Percentiles rank a stretch among this genome's conserved stretches.
Evolutionary conservation across 805 yeast genomes (phyloP).

Genomic region (Allodekkera sacchari): DNA sequence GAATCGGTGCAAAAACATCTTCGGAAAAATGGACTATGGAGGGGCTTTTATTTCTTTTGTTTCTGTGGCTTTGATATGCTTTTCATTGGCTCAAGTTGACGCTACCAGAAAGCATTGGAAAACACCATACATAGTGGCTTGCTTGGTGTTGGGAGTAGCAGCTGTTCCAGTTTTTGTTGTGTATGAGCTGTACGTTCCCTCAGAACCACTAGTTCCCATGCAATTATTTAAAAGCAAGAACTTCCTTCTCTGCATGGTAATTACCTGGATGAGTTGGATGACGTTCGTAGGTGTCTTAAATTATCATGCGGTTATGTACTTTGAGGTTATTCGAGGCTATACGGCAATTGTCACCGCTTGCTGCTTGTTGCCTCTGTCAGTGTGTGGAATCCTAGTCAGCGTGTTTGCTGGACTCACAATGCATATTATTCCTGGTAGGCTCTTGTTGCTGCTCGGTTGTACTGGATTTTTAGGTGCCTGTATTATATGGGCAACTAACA

Average conservation of each 20-base stretch:
- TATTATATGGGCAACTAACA: slow-evolving; percentile 35
- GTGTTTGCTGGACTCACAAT: slow-evolving; percentile 37
- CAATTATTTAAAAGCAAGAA: slow-evolving; percentile 30
- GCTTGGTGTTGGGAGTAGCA: slow-evolving; percentile 30
- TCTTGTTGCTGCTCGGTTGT: slow-evolving; percentile 28
- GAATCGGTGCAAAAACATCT: slow-evolving; percentile 14
- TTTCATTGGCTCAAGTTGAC: slow-evolving; percentile 36
- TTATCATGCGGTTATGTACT: slow-evolving; percentile 34
- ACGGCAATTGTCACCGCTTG: slow-evolving; percentile 35
- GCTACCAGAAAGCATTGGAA: slow-evolving; percentile 33
- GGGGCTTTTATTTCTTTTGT: slow-evolving; percentile 34
- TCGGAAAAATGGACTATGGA: slow-evolving; percentile 28
- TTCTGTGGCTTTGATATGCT: slow-evolving; percentile 34
- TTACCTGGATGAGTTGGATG: slow-evolving; percentile 32
- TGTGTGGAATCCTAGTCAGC: slow-evolving; percentile 33
- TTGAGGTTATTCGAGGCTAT: slow-evolving; percentile 30
- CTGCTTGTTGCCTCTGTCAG: slow-evolving; percentile 34
- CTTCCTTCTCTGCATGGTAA: slow-evolving; percentile 32
- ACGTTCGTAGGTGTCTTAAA: slow-evolving; percentile 31
- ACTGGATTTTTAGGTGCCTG: slow-evolving; percentile 28
- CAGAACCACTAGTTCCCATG: slow-evolving; percentile 42
- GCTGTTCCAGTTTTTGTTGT: slow-evolving; percentile 26
- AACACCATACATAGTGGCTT: slow-evolving; percentile 37
- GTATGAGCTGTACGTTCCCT: slow-evolving; percentile 32
- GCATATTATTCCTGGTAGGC: slow-evolving; percentile 34